Evolutionary conservation across 257 asterid genomes (phyloP), one percentile per base, ranked within the genome.

Genomic region (Pogostemon cablin): DNA sequence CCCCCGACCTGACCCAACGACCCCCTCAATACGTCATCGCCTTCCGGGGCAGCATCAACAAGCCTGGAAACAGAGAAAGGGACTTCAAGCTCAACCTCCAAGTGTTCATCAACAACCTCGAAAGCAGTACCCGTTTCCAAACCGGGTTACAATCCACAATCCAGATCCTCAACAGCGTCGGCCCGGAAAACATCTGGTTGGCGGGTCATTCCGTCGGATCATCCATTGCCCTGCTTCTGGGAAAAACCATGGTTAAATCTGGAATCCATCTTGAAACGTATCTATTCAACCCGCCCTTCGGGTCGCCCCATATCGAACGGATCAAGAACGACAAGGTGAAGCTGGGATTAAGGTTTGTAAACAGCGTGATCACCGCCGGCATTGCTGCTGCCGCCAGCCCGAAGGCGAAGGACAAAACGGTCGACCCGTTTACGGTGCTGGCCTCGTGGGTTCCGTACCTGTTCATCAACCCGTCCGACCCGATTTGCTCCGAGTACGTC

Each of bases 161-260:
- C 2, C 71, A 56, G 3, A 40, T 81, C 0, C 48, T 77, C 70
- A 37, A 58, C 4, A 56, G n/a, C 5, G 79, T 60, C 3, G 86
- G 82, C 46, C 71, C 68, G 0, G 74, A 48, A 4, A 80, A 68
- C 43, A 54, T 85, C 0, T 91, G 92, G 95, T 41, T 91, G 4
- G 84, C 97, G 0, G 97, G 96, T 1, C 92, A 91, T 68, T 89
- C 95, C 41, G 58, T 81, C 1, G 95, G 97, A 1, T 79, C 97
- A 2, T 84, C 97, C 41, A 80, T 88, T 3, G 87, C 95, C 0
- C 72, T 88, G 60, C 70, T 83, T 1, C 67, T 89, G 0, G 96
- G 95, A 5, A 73, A 90, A 32, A 57, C 77, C 6, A 78, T 84
- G 88, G 84, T 77, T 2, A 83, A 52, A 39, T 43, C 61, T 8